Percentiles rank a stretch among this genome's conserved stretches.
phyloP scores from a whole-genome alignment of 129 eudicot genomes.

The Helianthus annuus region HanXRQr2.0-SUNRISE NC_035437.2:125339202-125339701 shows the following conservation, averaged over 20 bases:
- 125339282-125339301: slow-evolving; percentile 76
- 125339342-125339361: background rate
- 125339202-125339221: slow-evolving; percentile 98
- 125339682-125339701: background rate
- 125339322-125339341: slow-evolving; percentile 8
- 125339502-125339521: background rate
- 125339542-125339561: background rate
- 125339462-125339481: background rate
- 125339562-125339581: background rate
- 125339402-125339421: background rate
- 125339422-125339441: background rate
- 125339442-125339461: slow-evolving; percentile 10
- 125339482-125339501: background rate
- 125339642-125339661: background rate
- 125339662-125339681: slow-evolving; percentile 1
- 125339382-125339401: background rate
- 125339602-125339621: background rate
- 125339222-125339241: slow-evolving; percentile 88
- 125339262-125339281: slow-evolving; percentile 81
- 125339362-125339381: background rate
- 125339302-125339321: slow-evolving; percentile 1
- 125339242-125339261: slow-evolving; percentile 90
- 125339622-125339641: background rate
- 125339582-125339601: no score
- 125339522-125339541: slow-evolving; percentile 3